Conservation (phyloP, 2,329 filamentous ascomycete species). For the Talaromyces sp. region DNA sequence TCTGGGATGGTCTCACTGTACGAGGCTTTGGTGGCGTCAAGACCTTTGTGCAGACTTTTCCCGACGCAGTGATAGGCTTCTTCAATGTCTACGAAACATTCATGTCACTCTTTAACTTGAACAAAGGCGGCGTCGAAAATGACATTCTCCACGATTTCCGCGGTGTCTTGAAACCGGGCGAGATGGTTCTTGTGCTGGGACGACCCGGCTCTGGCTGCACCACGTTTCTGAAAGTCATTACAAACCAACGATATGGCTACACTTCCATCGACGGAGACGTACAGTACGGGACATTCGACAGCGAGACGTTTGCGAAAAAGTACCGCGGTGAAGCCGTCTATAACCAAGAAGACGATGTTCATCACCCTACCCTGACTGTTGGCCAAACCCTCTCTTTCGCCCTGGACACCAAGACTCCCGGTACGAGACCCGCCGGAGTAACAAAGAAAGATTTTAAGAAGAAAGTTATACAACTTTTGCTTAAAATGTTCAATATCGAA, state of each 20-base stretch:
- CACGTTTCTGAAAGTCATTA: constrained; percentile 62
- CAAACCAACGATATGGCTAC: constrained; percentile 60
- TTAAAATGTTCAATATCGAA: constrained; percentile 92
- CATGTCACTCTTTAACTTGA: constrained; percentile 57
- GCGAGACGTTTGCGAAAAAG: constrained; percentile 60
- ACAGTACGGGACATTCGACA: constrained; percentile 66
- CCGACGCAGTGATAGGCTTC: constrained; percentile 68
- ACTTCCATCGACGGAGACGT: constrained; percentile 65
- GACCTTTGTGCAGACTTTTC: constrained; percentile 70
- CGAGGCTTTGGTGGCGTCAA: constrained; percentile 67
- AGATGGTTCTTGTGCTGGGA: constrained; percentile 82
- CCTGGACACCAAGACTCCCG: constrained; percentile 75
- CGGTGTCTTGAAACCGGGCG: constrained; percentile 66
- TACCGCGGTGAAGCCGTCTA: constrained; percentile 82
- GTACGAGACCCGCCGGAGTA: constrained; percentile 64
- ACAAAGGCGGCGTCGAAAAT: constrained; percentile 63
- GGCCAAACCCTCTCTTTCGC: constrained; percentile 83
- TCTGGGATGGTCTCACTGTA: constrained; percentile 73
- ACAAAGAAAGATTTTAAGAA: constrained; percentile 34
- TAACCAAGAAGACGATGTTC: constrained; percentile 71
- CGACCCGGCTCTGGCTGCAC: constrained; percentile 69
- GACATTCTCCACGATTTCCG: constrained; percentile 63
- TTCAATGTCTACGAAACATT: constrained; percentile 67
- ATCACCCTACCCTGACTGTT: constrained; percentile 79
- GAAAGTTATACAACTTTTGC: constrained; percentile 64